Base-by-base conservation (phyloP, 108 stramenopile species). In the Schizochytrium sp. region DNA sequence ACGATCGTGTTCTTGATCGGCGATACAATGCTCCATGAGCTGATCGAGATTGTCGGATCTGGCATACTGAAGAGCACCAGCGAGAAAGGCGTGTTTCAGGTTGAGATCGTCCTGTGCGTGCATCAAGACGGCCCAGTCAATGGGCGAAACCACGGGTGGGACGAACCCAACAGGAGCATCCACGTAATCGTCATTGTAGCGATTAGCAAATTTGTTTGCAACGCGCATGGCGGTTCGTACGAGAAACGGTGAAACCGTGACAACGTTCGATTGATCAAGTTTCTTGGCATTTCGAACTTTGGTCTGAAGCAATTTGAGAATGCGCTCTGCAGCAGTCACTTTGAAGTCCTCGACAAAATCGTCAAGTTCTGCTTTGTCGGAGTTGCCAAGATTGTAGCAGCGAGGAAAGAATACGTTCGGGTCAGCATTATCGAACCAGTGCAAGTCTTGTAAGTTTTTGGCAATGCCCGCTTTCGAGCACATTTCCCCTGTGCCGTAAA, bases 391-490 rank as follows among this genome's bases (percentile, higher is more conserved):
- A 76, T 94, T 92, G 92, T 93, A 94, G 29, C 91, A 88, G 28
- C 94, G 89, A 14, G 94, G 94, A 51, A 93, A 91, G 45, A 94
- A 89, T 5, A 58, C 72, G 57, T 90, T 60, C 57, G 72, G 45
- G 69, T 89, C 59, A 45, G 34, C 88, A 48, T 87, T 55, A 4
- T 90, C 93, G 72, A 92, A 88, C 93, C 93, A 94, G 57, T 48
- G 51, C 72, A 94, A 44, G 55, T 47, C 57, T 10, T 89, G 89
- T 71, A 94, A 53, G 58, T 58, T 90, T n/a, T 88, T 89, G 5
- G 92, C 44, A 10, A 94, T 89, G 10, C 94, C 94, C 44, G 63
- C 89, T 88, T 94, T 94, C 5, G 94, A 93, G 5, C 92, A 92
- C 87, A 94, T 91, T 57, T 91, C 93, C 21, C 89, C 87, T 72